These are phyloP conservation scores for Afroboletus lepidellus DNA, from an alignment of 1,284 basidiomycete species.

Conservation along the genomic window DNA sequence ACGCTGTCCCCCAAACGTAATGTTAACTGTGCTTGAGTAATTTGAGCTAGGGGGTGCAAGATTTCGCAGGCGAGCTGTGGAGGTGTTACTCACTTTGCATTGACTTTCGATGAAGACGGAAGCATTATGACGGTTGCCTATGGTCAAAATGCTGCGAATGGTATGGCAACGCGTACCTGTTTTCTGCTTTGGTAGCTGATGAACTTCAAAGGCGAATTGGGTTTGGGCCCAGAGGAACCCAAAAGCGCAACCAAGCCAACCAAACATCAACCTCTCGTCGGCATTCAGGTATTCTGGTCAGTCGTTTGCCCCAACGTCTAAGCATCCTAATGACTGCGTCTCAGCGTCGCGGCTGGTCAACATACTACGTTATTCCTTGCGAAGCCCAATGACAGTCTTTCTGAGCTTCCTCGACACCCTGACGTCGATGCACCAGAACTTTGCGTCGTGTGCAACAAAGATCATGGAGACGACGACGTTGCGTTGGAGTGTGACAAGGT, in stretches of 20 bases:
- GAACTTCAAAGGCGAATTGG: conserved; percentile 62
- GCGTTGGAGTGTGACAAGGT: conserved; percentile 88
- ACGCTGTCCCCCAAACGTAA: conserved; percentile 19
- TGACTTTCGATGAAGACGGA: conserved; percentile 71
- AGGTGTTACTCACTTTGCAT: conserved; percentile 87
- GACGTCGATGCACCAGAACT: conserved; percentile 67
- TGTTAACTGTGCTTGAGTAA: neutral
- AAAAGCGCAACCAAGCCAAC: conserved; percentile 89
- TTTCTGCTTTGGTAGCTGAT: neutral
- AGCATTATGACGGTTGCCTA: conserved; percentile 80
- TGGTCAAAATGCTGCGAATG: conserved; percentile 81
- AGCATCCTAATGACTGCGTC: neutral
- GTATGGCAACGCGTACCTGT: conserved; percentile 32
- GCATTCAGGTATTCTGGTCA: conserved; percentile 77
- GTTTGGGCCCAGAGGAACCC: conserved; percentile 74
- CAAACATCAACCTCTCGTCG: conserved; percentile 66
- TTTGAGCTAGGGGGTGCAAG: conserved; percentile 62
- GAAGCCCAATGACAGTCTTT: conserved; percentile 62
- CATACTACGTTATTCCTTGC: conserved; percentile 85
- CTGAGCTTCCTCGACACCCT: conserved; percentile 75
- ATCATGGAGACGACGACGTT: conserved; percentile 64
- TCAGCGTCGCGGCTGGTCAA: conserved; percentile 79
- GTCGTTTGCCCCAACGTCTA: conserved; percentile 27
- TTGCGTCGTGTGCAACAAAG: conserved; percentile 73
- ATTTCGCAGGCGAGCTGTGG: conserved; percentile 69